Percentiles rank a stretch among this genome's conserved stretches.
Conservation (phyloP, 352 stramenopile genomes). For the Phytophthora macrochlamydospora region DNA sequence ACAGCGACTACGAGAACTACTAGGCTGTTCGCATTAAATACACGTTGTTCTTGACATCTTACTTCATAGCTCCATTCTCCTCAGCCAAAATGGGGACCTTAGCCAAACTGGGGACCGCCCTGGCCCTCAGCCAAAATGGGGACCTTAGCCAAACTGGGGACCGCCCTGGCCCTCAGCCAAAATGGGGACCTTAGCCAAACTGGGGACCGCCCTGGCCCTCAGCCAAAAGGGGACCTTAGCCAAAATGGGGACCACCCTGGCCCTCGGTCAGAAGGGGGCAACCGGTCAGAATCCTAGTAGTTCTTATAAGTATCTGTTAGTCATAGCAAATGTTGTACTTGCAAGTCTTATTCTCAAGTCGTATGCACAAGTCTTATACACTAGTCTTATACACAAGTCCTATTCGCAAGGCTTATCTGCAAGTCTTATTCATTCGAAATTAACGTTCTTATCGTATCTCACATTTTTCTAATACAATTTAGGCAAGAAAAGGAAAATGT, state of each 20-base stretch:
- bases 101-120: too few relatives aligned
- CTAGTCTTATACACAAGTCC: too few relatives aligned
- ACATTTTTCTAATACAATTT: too few relatives aligned
- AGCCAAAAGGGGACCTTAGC: neutral
- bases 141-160: too few relatives aligned
- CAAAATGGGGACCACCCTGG: neutral
- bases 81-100: neutral
- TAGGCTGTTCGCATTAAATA: neutral
- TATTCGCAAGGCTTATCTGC: too few relatives aligned
- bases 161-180: neutral
- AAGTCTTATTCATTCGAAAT: too few relatives aligned
- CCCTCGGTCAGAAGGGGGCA: neutral
- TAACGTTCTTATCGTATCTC: too few relatives aligned
- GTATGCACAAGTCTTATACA: too few relatives aligned
- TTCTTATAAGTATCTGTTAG: neutral
- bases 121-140: too few relatives aligned
- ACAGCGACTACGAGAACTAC: conserved; percentile 6
- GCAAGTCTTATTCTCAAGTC: neutral
- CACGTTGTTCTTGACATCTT: neutral
- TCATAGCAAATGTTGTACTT: neutral
- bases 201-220: neutral
- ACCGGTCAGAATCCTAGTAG: neutral
- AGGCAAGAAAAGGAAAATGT: too few relatives aligned
- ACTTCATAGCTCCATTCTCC: too few relatives aligned
- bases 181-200: neutral